Evolutionary conservation across 2,329 filamentous ascomycete genomes (phyloP).

Genomic region (Colletotrichum eleusines): DNA sequence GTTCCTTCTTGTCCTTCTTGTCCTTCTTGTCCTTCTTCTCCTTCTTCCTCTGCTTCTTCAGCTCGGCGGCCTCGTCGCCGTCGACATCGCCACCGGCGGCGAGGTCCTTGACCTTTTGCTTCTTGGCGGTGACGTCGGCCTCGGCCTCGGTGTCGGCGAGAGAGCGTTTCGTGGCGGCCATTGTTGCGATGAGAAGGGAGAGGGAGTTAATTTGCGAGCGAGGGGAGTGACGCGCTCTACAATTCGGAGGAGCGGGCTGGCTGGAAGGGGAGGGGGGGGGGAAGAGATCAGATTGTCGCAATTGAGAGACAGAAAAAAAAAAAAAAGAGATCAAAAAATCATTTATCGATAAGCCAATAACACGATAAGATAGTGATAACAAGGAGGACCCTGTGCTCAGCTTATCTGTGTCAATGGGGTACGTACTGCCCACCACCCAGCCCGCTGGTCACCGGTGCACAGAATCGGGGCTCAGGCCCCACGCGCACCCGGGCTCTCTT

Average conservation of each 20-base stretch:
- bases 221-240: neutral
- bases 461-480: slow-evolving; percentile 26
- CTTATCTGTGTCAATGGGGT: neutral
- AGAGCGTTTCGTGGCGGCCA: slow-evolving; percentile 57
- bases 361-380: neutral
- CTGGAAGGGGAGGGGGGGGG: slow-evolving; percentile 1
- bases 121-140: slow-evolving; percentile 52
- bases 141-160: slow-evolving; percentile 52
- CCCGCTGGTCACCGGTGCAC: slow-evolving; percentile 8
- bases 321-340: slow-evolving; percentile 16
- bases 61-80: slow-evolving; percentile 33
- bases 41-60: slow-evolving; percentile 58
- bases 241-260: slow-evolving; percentile 7
- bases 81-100: slow-evolving; percentile 43
- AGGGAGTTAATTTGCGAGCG: neutral
- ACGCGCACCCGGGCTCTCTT: neutral
- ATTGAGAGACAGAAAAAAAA: neutral
- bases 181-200: slow-evolving; percentile 39
- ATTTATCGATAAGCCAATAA: slow-evolving; percentile 30
- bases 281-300: slow-evolving; percentile 10
- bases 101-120: slow-evolving; percentile 53
- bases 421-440: neutral
- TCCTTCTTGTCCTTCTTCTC: slow-evolving; percentile 55
- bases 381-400: slow-evolving; percentile 19
- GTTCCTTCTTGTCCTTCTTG: slow-evolving; percentile 54